phyloP scores from a whole-genome alignment of 202 grass and related monocot genomes.

The Cymbopogon flexuosus region DNA sequence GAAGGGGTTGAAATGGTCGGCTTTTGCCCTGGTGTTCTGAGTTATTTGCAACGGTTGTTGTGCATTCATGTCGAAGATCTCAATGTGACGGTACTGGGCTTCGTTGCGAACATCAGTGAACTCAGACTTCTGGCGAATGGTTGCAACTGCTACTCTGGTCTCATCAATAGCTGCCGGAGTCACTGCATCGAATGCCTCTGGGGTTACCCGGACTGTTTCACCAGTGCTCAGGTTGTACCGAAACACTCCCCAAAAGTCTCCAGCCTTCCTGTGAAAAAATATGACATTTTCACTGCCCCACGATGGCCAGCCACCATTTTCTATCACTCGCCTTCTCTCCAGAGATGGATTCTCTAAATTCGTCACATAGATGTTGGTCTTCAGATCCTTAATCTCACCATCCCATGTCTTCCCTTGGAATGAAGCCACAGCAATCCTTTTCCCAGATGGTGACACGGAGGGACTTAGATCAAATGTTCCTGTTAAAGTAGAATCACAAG shows the following conservation, averaged over 20 bases:
- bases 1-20: constrained; percentile 28
- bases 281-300: constrained; percentile 33
- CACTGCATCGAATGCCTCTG: constrained; percentile 9
- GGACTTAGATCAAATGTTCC: constrained; percentile 18
- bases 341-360: not conserved
- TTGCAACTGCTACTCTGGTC: constrained; percentile 21
- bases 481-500: not conserved
- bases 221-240: not conserved
- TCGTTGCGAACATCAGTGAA: not conserved
- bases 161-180: constrained; percentile 34
- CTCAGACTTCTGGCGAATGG: constrained; percentile 8
- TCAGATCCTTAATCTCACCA: constrained; percentile 32
- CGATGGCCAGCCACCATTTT: constrained; percentile 39
- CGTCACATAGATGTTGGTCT: constrained; percentile 31
- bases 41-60: not conserved
- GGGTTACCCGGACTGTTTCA: not conserved
- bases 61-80: constrained; percentile 9
- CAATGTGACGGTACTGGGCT: constrained; percentile 32
- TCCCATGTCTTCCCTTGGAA: constrained; percentile 38
- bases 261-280: constrained; percentile 33
- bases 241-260: constrained; percentile 22
- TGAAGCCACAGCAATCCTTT: constrained; percentile 22
- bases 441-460: constrained; percentile 28
- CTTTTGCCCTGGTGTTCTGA: not conserved
- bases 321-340: constrained; percentile 9